Conservation (phyloP, 2,329 filamentous ascomycete genomes). For the Neoscytalidium dimidiatum region DNA sequence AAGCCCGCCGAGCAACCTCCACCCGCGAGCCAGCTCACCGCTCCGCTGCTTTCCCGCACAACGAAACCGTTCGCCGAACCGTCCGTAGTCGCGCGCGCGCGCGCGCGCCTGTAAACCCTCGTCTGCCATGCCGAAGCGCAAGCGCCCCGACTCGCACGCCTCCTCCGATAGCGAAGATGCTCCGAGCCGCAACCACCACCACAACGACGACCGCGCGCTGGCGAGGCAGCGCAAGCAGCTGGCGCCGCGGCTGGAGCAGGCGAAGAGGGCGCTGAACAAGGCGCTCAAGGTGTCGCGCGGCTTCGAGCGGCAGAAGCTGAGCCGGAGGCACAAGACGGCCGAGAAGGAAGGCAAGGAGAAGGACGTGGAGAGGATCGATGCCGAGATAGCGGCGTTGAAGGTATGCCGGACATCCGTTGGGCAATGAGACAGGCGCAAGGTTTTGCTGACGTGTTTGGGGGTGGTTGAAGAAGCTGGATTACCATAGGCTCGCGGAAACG, state of each 20-base stretch:
- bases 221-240: conserved; percentile 8
- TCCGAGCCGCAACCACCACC: conserved; percentile 33
- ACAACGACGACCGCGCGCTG: not conserved
- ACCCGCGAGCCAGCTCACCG: not conserved
- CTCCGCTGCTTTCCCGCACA: not conserved
- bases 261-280: conserved; percentile 62
- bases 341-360: conserved; percentile 49
- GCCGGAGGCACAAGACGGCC: conserved; percentile 59
- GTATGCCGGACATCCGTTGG: conserved; percentile 31
- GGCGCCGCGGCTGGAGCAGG: conserved; percentile 50
- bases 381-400: conserved; percentile 62
- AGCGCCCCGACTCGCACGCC: conserved; percentile 27
- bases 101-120: not conserved
- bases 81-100: not conserved
- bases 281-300: conserved; percentile 73
- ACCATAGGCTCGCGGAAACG: conserved; percentile 51
- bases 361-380: conserved; percentile 61
- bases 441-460: not conserved
- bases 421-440: too few species aligned
- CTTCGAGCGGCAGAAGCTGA: conserved; percentile 75
- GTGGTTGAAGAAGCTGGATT: conserved; percentile 50
- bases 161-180: conserved; percentile 10
- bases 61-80: not conserved
- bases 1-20: not conserved
- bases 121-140: conserved; percentile 36